Evolutionary conservation across 1,139 yeast genomes (phyloP).

Genomic region (Taphrina confusa): DNA sequence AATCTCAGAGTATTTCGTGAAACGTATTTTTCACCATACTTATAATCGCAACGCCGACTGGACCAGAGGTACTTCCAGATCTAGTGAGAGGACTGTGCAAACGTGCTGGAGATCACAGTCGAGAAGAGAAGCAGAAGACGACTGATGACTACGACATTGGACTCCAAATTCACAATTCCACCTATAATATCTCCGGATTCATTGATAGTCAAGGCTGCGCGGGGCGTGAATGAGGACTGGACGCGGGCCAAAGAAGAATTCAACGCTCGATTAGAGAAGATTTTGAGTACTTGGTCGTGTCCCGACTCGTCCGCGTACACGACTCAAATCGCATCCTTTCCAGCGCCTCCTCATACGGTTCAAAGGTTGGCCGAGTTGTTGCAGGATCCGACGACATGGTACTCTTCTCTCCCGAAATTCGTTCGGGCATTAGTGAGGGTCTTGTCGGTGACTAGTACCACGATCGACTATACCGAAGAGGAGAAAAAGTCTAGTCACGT

Average conservation of each 20-base stretch:
- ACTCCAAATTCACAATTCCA: too few species aligned
- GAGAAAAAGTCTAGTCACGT: neutral
- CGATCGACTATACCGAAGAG: constrained; percentile 11
- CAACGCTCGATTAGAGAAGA: constrained; percentile 1
- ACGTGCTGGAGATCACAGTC: too few species aligned
- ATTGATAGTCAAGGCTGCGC: neutral
- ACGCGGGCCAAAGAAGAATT: neutral
- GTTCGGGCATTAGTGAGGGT: constrained; percentile 48
- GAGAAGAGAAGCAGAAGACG: too few species aligned
- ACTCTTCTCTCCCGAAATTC: constrained; percentile 47
- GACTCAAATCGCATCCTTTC: constrained; percentile 5
- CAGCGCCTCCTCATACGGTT: constrained; percentile 58
- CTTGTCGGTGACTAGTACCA: constrained; percentile 27
- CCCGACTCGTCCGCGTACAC: neutral
- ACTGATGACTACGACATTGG: too few species aligned
- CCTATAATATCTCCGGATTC: too few species aligned
- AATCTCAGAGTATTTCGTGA: too few species aligned
- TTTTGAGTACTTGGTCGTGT: neutral
- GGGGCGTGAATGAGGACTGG: constrained; percentile 2
- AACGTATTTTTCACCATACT: too few species aligned
- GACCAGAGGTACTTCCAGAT: too few species aligned
- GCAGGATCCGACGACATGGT: constrained; percentile 50
- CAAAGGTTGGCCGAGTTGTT: constrained; percentile 58
- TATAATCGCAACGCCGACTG: too few species aligned
- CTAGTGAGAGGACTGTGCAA: too few species aligned